phyloP scores from a whole-genome alignment of 805 yeast genomes.

The Ogataea henricii region DNA sequence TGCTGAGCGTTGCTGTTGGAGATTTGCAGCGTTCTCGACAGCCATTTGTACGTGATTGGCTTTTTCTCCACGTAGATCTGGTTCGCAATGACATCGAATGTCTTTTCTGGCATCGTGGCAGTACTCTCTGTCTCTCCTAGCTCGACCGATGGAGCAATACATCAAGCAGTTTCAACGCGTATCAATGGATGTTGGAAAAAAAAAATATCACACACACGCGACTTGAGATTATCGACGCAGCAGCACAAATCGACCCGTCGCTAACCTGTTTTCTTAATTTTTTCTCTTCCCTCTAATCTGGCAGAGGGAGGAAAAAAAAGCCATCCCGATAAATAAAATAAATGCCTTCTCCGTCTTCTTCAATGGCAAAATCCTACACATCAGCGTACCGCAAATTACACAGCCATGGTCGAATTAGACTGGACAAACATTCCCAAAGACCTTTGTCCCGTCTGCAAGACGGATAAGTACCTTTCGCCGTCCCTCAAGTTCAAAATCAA shows the following conservation, averaged over 20 bases:
- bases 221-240: background rate
- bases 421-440: slow-evolving; percentile 39
- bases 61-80: slow-evolving; percentile 22
- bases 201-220: background rate
- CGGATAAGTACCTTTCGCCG: slow-evolving; percentile 91
- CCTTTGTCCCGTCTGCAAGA: slow-evolving; percentile 95
- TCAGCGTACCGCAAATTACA: background rate
- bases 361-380: background rate
- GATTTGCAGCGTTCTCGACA: slow-evolving; percentile 26
- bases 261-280: too few relatives aligned
- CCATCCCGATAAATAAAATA: background rate
- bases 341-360: background rate
- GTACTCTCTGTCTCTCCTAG: background rate
- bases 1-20: slow-evolving; percentile 23
- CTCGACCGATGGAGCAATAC: too few relatives aligned
- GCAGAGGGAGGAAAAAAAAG: background rate
- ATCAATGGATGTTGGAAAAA: background rate
- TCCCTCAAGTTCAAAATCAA: slow-evolving; percentile 89
- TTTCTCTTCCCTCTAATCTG: too few relatives aligned
- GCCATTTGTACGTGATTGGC: slow-evolving; percentile 29
- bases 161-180: slow-evolving; percentile 2
- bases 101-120: slow-evolving; percentile 8
- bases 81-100: slow-evolving; percentile 21
- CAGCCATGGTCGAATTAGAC: slow-evolving; percentile 36
- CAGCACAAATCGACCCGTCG: slow-evolving; percentile 3